Evolutionary conservation across 192 early-diverging fungal genomes (phyloP), one percentile per base, ranked within the genome.

Genomic region (Backusella luteola): DNA sequence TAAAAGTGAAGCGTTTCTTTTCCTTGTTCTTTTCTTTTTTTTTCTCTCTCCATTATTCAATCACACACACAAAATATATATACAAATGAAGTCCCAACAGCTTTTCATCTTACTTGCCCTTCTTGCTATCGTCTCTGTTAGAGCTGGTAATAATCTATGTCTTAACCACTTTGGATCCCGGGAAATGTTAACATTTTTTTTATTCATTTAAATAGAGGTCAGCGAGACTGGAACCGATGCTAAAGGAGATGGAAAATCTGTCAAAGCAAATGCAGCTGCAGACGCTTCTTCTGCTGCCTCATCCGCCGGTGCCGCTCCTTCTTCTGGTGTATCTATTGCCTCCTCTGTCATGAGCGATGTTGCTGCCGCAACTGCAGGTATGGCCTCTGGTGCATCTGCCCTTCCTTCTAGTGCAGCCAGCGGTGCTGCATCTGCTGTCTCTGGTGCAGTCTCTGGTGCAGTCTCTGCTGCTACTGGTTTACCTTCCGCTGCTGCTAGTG

Each of bases 51-150:
- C 5, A 68, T 35, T 12, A 68, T 35, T 6, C 34, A 26, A 29
- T 35, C 29, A 68, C 14, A 32, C 12, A 17, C 9, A 26, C 0
- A 1, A 44, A 0, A 67, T 67, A 35, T 67, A 67, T 34, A 70
- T 4, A 70, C 32, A 32, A 32, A 71, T 71, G 70, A 71, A 71
- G 70, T 44, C 70, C 42, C 70, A 71, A 46, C 39, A 29, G 2
- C 15, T 71, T 46, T 17, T 71, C 44, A 32, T 71, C 26, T 71
- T 71, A 32, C 11, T 71, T 15, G 29, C 44, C 4, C 26, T 26
- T 49, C 42, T 71, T 39, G 68, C 68, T 14, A 38, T 69, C 29
- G 21, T 46, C 17, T 26, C 70, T 32, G 70, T 39, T 71, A 71
- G 29, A 32, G 36, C 21, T 44, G 26, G 42, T 36, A 69, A 68